Conservation (phyloP, 345 rosid species). For the Chamaenerion angustifolium region DNA sequence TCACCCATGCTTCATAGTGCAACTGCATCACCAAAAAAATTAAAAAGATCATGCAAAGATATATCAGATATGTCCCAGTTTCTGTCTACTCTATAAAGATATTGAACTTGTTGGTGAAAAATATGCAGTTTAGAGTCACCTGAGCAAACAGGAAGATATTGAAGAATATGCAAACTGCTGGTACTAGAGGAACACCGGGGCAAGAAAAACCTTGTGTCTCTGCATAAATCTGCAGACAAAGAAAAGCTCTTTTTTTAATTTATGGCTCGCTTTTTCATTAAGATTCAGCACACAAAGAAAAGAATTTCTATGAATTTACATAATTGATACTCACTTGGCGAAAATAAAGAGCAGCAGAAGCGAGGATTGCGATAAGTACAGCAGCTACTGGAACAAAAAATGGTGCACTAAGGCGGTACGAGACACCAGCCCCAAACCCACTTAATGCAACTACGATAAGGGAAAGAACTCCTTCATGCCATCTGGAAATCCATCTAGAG, state of each 20-base stretch:
- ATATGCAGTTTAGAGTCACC: slow-evolving; percentile 20
- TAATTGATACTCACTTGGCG: slow-evolving; percentile 44
- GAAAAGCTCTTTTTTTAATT: not conserved
- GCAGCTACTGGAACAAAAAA: slow-evolving; percentile 31
- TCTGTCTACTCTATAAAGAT: too few relatives aligned
- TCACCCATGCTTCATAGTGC: slow-evolving; percentile 86
- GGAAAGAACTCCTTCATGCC: slow-evolving; percentile 71
- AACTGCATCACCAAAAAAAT: slow-evolving; percentile 28
- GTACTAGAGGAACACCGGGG: slow-evolving; percentile 80
- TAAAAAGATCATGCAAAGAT: not conserved
- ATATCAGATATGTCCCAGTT: too few relatives aligned
- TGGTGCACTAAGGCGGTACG: slow-evolving; percentile 49
- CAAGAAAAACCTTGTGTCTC: slow-evolving; percentile 62
- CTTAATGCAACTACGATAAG: slow-evolving; percentile 53
- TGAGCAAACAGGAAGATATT: slow-evolving; percentile 93
- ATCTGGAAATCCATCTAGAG: slow-evolving; percentile 38
- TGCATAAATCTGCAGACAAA: slow-evolving; percentile 36
- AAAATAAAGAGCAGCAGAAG: slow-evolving; percentile 42
- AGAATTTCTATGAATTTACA: too few relatives aligned
- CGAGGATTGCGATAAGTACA: slow-evolving; percentile 36
- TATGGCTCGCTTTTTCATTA: too few relatives aligned
- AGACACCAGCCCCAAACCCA: slow-evolving; percentile 62
- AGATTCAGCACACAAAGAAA: not conserved
- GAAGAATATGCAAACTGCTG: slow-evolving; percentile 70
- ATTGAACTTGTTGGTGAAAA: too few relatives aligned